These are phyloP conservation scores for Ogataea paraovalis DNA, from an alignment of 805 yeast genomes.

Conservation along the genomic window DNA sequence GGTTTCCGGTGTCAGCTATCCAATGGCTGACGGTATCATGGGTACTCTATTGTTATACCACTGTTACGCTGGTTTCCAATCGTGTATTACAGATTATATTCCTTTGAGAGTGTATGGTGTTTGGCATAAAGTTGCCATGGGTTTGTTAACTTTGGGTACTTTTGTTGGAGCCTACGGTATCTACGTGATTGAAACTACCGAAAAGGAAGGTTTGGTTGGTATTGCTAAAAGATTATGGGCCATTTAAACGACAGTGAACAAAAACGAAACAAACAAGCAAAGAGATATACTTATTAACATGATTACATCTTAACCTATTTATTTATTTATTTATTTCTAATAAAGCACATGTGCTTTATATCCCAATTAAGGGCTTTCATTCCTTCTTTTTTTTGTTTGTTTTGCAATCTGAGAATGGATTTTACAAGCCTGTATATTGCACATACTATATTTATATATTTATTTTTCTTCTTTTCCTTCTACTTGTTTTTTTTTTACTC, in stretches of 20 bases:
- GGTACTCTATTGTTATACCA: constrained; percentile 57
- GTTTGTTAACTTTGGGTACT: constrained; percentile 58
- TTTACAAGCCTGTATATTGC: not conserved
- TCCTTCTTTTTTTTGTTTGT: too few species aligned
- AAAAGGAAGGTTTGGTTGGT: constrained; percentile 60
- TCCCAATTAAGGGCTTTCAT: too few species aligned
- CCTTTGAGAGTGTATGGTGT: constrained; percentile 70
- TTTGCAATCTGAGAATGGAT: too few species aligned
- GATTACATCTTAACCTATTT: not conserved
- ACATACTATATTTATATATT: not conserved
- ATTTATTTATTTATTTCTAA: not conserved
- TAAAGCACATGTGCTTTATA: too few species aligned
- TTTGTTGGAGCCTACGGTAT: constrained; percentile 66
- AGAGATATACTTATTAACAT: not conserved
- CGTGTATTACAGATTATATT: constrained; percentile 76
- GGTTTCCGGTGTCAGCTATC: constrained; percentile 48
- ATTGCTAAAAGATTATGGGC: constrained; percentile 33
- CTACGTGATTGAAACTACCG: constrained; percentile 61
- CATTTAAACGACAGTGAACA: constrained; percentile 13
- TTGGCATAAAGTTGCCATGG: constrained; percentile 58
- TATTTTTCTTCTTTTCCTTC: not conserved
- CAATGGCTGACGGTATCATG: constrained; percentile 53
- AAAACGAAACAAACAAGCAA: not conserved
- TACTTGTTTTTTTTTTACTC: not conserved
- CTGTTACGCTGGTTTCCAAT: constrained; percentile 65